Conservation (phyloP, 768 basidiomycete species). For the Kwoniella sp. region DNA sequence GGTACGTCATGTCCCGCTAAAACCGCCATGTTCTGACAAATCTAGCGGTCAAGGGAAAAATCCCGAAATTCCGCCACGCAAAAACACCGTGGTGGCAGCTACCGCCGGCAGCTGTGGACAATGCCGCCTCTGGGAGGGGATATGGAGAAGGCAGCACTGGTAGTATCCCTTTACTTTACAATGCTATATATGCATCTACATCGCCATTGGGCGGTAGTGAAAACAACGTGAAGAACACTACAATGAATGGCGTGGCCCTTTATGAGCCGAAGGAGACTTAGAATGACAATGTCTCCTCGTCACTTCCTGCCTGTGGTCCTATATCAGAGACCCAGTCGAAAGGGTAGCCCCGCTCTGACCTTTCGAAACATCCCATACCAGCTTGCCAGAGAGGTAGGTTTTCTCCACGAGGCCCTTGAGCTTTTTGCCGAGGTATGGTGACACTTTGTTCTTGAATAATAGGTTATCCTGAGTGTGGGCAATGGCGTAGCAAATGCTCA, state of each 20-base stretch:
- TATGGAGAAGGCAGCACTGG: too few species aligned
- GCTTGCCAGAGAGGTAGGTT: conserved; percentile 75
- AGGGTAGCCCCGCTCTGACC: conserved; percentile 5
- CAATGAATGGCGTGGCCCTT: too few species aligned
- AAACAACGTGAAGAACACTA: too few species aligned
- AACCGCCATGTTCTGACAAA: neutral
- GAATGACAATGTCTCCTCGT: too few species aligned
- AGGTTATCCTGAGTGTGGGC: conserved; percentile 60
- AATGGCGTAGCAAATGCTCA: too few species aligned
- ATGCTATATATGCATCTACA: too few species aligned
- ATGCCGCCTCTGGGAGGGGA: too few species aligned
- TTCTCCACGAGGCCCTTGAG: conserved; percentile 73
- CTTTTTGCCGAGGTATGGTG: conserved; percentile 78
- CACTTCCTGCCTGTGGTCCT: neutral
- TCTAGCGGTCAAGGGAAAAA: neutral
- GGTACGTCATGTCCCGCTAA: conserved; percentile 1
- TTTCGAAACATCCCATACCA: conserved; percentile 62
- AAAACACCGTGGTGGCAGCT: neutral
- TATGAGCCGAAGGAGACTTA: too few species aligned
- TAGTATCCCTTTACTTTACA: too few species aligned
- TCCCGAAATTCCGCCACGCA: conserved; percentile 12
- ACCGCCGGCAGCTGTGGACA: too few species aligned
- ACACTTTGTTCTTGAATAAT: conserved; percentile 90
- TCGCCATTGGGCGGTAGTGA: too few species aligned
- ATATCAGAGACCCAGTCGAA: conserved; percentile 1